Base-by-base conservation (phyloP, 345 rosid genomes). In the Lepidium didymum region DNA sequence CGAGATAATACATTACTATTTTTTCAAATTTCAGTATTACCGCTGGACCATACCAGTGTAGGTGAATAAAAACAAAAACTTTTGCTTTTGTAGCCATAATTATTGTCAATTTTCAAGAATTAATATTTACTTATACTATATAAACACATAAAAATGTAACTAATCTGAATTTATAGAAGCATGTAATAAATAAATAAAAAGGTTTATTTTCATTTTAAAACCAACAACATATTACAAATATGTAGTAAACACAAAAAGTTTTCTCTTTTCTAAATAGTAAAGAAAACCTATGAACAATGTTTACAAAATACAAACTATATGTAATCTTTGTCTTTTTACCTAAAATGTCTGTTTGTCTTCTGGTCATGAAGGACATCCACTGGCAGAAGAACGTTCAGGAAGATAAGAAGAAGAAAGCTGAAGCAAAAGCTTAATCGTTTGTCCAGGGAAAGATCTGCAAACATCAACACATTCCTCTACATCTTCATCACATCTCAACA, bases 401-500 rank as follows among this genome's bases (percentile, higher is more conserved):
- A 41, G 44, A 56, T 70, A 77, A 40, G 75, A 76, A 75, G 96
- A 83, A 77, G 96, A 83, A 58, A 60, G 81, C 62, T 82, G 91
- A 57, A 90, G 81, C 16, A 74, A 72, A 73, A 93, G 91, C 77
- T 75, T 90, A 31, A 88, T 84, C 3, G 87, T 88, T 58, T 77
- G 73, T 68, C 76, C 76, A 5, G 77, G 78, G 15, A 78, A 86
- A 16, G 87, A 75, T 61, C 75, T 77, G 65, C 79, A 87, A 49
- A 90, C 77, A 57, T 87, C 87, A 49, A 90, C 74, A 57, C 98
- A 93, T 76, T 93, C 98, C 46, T 82, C 86, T 70, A 88, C 78
- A 78, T 93, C 98, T 0, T 87, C 97, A 64, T 90, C 97, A 70
- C 97, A 93, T 5, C 94, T 88, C 70, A 90, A 70, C 43, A 93